These are phyloP conservation scores for Cercophora newfieldiana DNA, from an alignment of 495 filamentous ascomycete genomes.

Conservation along the genomic window DNA sequence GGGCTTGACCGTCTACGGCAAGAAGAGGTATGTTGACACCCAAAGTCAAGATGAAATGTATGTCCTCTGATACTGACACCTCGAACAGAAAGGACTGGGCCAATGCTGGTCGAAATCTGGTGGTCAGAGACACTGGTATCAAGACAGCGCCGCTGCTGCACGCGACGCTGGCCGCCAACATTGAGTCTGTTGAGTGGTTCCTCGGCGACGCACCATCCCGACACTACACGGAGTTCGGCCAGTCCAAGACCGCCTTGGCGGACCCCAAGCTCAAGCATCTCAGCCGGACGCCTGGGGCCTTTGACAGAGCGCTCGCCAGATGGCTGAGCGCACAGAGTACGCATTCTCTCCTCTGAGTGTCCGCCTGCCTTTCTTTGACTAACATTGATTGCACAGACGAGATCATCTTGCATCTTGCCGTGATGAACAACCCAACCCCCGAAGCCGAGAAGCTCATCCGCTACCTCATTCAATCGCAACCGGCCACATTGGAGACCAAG, in stretches of 20 bases:
- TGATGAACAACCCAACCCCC: conserved; percentile 44
- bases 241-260: conserved; percentile 50
- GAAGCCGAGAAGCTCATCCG: conserved; percentile 54
- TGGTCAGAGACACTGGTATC: conserved; percentile 23
- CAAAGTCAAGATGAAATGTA: not conserved
- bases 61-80: not conserved
- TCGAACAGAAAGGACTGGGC: conserved; percentile 51
- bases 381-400: conserved; percentile 46
- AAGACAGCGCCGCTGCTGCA: conserved; percentile 57
- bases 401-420: conserved; percentile 64
- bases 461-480: conserved; percentile 59
- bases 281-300: conserved; percentile 51
- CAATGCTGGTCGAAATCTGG: conserved; percentile 47
- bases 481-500: conserved; percentile 57
- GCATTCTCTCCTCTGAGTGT: conserved; percentile 22
- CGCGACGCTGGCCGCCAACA: conserved; percentile 55
- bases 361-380: conserved; percentile 23
- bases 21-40: conserved; percentile 52
- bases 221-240: conserved; percentile 64
- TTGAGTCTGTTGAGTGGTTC: conserved; percentile 69
- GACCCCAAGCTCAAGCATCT: conserved; percentile 59
- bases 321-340: conserved; percentile 61
- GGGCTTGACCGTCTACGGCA: conserved; percentile 68
- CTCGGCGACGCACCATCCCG: conserved; percentile 62
- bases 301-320: conserved; percentile 57